Percentiles rank a stretch among this genome's conserved stretches.
These are phyloP conservation scores for Cryphonectria radicalis DNA, from an alignment of 2,329 filamentous ascomycete genomes.

Conservation along the genomic window DNA sequence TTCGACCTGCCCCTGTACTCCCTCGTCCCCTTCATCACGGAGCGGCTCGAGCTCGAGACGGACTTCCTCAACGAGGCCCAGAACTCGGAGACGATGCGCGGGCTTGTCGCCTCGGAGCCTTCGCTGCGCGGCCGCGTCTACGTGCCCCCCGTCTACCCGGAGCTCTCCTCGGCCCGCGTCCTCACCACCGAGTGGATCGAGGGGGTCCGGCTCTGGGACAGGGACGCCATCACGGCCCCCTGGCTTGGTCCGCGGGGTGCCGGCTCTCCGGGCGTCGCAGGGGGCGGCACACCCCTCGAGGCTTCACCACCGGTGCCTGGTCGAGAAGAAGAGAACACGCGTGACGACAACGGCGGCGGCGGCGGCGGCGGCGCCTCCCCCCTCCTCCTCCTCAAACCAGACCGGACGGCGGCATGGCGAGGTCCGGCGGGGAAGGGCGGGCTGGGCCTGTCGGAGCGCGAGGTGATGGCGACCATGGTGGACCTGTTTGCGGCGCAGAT, in stretches of 20 bases:
- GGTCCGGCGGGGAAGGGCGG: slow-evolving; percentile 75
- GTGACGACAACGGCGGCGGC: background rate
- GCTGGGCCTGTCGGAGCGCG: slow-evolving; percentile 78
- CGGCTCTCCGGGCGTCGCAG: slow-evolving; percentile 72
- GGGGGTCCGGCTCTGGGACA: slow-evolving; percentile 90
- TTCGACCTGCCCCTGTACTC: slow-evolving; percentile 94
- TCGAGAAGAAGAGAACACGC: no score
- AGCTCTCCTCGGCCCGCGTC: slow-evolving; percentile 80
- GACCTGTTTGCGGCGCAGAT: slow-evolving; percentile 97
- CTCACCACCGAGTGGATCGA: slow-evolving; percentile 99
- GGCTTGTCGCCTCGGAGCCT: slow-evolving; percentile 75
- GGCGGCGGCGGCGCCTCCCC: no score
- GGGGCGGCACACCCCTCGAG: slow-evolving; percentile 66
- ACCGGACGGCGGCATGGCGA: slow-evolving; percentile 75
- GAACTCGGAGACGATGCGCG: slow-evolving; percentile 84
- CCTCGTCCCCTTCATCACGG: slow-evolving; percentile 88
- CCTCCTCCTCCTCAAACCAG: slow-evolving; percentile 67
- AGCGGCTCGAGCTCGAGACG: slow-evolving; percentile 89
- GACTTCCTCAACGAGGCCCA: slow-evolving; percentile 91
- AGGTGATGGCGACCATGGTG: slow-evolving; percentile 96
- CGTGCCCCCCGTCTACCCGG: slow-evolving; percentile 81
- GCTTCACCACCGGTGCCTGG: slow-evolving; percentile 24
- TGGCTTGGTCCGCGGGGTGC: slow-evolving; percentile 80
- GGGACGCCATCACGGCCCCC: slow-evolving; percentile 72
- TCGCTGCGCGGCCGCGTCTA: slow-evolving; percentile 81